Conservation (phyloP, 179 eudicot species). For the Beta macrorhiza region DNA sequence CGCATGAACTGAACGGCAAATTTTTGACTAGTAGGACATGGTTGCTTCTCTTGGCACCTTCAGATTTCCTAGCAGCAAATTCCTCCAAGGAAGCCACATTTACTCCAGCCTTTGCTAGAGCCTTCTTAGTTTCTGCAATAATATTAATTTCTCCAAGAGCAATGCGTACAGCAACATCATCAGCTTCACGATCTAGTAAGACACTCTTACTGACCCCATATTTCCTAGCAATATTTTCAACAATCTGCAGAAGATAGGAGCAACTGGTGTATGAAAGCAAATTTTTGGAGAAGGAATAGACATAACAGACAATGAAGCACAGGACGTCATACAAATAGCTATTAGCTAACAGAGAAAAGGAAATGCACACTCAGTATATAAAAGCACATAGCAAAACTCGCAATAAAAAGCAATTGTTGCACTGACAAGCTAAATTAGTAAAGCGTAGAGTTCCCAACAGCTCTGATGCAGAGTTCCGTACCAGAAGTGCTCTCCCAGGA, state of each 20-base stretch:
- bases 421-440: not conserved
- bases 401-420: not conserved
- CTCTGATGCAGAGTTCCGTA: no score
- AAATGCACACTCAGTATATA: not conserved
- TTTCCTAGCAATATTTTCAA: slow-evolving; percentile 79
- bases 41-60: slow-evolving; percentile 70
- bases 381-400: not conserved
- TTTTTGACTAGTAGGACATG: slow-evolving; percentile 84
- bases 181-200: slow-evolving; percentile 72
- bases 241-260: slow-evolving; percentile 48
- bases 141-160: slow-evolving; percentile 92
- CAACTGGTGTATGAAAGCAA: not conserved
- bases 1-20: slow-evolving; percentile 75
- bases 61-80: slow-evolving; percentile 58
- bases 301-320: not conserved
- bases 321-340: not conserved
- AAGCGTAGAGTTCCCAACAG: no score
- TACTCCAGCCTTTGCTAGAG: slow-evolving; percentile 78
- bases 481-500: no score
- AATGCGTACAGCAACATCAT: slow-evolving; percentile 81
- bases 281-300: not conserved
- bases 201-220: slow-evolving; percentile 80
- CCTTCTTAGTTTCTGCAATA: slow-evolving; percentile 83
- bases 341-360: not conserved
- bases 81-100: slow-evolving; percentile 71